Evolutionary conservation across 306 rosid species (phyloP).

Genomic region (Lagenaria siceraria): DNA sequence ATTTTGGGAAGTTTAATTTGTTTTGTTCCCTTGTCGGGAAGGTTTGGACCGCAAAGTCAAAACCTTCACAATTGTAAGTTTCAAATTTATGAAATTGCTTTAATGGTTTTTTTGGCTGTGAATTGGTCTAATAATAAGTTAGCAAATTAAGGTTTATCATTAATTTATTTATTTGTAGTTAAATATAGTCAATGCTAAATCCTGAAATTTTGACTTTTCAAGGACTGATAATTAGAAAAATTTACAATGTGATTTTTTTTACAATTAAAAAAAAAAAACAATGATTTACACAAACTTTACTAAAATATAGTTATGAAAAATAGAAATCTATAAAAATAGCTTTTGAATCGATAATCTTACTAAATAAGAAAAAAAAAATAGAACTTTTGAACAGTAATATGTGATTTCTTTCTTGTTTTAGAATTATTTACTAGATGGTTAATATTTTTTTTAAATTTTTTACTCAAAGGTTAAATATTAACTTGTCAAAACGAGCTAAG

Average conservation of each 20-base stretch:
- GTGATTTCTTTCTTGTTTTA: no score
- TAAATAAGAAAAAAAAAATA: neutral
- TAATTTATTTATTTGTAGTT: neutral
- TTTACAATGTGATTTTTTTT: no score
- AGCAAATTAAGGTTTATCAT: constrained; percentile 12
- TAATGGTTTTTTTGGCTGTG: neutral
- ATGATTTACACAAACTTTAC: neutral
- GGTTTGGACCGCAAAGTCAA: neutral
- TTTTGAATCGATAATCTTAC: neutral
- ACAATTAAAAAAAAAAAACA: neutral
- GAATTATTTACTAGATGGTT: no score
- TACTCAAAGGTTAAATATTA: no score
- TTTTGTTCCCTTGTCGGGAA: neutral
- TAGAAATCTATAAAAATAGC: neutral
- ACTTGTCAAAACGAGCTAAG: no score
- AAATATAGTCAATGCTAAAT: neutral
- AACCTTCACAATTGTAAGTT: neutral
- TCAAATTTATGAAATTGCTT: neutral
- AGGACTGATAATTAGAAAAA: neutral
- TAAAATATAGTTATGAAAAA: neutral
- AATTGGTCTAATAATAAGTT: neutral
- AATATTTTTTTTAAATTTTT: no score
- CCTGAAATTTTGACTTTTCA: neutral
- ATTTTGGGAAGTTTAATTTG: neutral
- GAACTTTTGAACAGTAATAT: neutral